Conservation (phyloP, 148 eudicot genomes). For the Camellia japonica region DNA sequence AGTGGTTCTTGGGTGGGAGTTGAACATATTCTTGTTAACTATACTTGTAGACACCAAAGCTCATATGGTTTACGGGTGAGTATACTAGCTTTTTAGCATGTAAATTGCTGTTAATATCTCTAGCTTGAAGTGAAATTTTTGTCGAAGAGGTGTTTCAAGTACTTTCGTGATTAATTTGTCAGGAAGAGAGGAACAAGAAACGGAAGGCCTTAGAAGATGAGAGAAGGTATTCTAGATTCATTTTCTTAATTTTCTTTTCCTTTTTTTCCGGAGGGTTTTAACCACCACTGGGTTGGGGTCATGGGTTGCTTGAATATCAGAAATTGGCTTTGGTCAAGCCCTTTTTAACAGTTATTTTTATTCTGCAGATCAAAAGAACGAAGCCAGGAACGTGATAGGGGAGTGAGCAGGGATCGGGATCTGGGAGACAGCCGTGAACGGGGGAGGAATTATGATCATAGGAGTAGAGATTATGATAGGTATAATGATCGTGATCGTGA, state of each 20-base stretch:
- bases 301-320: neutral
- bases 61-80: neutral
- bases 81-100: neutral
- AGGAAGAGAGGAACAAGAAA: slow-evolving; percentile 80
- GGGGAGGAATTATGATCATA: slow-evolving; percentile 57
- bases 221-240: slow-evolving; percentile 46
- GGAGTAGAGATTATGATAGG: slow-evolving; percentile 76
- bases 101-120: neutral
- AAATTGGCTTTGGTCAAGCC: neutral
- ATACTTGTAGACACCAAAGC: neutral
- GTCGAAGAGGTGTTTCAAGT: neutral
- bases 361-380: slow-evolving; percentile 73
- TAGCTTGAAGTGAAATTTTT: neutral
- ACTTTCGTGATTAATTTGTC: slow-evolving; percentile 28
- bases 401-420: slow-evolving; percentile 65
- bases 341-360: neutral
- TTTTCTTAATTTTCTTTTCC: neutral
- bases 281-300: neutral
- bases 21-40: neutral
- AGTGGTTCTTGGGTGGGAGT: neutral
- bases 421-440: slow-evolving; percentile 59
- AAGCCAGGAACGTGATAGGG: slow-evolving; percentile 63
- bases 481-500: slow-evolving; percentile 58
- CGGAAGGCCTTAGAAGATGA: slow-evolving; percentile 72
- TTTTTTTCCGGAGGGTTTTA: neutral